phyloP scores from a whole-genome alignment of 1,139 yeast genomes.

The Hemisphaericaspora subhashii region DNA sequence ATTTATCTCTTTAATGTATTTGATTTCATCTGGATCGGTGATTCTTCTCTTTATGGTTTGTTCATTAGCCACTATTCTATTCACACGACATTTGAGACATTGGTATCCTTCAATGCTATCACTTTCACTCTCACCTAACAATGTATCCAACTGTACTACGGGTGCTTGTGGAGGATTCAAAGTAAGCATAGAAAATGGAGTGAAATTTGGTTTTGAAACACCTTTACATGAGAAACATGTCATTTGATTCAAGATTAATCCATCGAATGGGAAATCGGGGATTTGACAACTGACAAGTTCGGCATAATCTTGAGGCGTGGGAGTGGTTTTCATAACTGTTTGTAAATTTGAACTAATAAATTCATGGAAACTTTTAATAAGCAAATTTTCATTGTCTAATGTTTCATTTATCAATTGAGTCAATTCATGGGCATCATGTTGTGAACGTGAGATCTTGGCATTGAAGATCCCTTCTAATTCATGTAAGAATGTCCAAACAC shows the following conservation, averaged over 20 bases:
- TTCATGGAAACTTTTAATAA: conserved; percentile 25
- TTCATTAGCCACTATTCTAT: conserved; percentile 43
- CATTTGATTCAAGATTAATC: conserved; percentile 64
- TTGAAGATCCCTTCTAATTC: conserved; percentile 76
- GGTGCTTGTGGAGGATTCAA: conserved; percentile 68
- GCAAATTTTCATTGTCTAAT: conserved; percentile 62
- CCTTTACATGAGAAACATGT: conserved; percentile 67
- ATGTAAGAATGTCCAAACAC: conserved; percentile 78
- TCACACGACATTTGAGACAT: conserved; percentile 67
- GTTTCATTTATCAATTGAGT: conserved; percentile 80
- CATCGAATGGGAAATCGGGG: conserved; percentile 75
- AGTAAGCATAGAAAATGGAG: conserved; percentile 72
- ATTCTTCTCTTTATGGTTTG: conserved; percentile 14
- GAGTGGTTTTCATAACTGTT: conserved; percentile 15
- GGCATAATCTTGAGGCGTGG: conserved; percentile 16
- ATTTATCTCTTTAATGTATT: conserved; percentile 26
- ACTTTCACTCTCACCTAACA: conserved; percentile 58
- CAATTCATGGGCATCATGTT: conserved; percentile 94
- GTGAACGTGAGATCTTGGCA: conserved; percentile 74
- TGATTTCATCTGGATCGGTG: conserved; percentile 16
- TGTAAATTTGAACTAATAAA: conserved; percentile 29
- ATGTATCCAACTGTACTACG: conserved; percentile 48
- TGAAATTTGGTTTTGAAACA: conserved; percentile 57
- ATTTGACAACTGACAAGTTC: conserved; percentile 29
- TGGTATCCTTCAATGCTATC: conserved; percentile 82